Percentiles rank a stretch among this genome's conserved stretches.
phyloP scores from a whole-genome alignment of 2,329 filamentous ascomycete species.

The Pyrenochaeta sp. region DNA sequence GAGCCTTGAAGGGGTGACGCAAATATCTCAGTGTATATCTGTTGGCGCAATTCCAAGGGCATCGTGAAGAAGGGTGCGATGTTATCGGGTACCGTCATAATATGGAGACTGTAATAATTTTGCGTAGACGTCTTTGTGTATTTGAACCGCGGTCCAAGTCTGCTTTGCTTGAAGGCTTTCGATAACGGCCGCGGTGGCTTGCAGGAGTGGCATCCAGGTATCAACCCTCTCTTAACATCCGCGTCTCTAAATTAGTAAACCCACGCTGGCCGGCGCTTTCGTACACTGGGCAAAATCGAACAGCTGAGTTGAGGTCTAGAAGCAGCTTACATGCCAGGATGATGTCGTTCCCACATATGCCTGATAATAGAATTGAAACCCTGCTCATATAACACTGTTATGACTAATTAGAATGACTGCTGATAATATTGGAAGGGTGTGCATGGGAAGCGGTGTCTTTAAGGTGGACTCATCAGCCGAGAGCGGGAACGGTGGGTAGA shows the following conservation, averaged over 20 bases:
- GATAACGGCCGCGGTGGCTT: neutral
- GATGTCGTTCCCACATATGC: neutral
- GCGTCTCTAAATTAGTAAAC: neutral
- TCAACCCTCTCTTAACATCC: neutral
- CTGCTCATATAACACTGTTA: neutral
- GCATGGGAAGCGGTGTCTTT: slow-evolving; percentile 7
- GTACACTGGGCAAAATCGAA: neutral
- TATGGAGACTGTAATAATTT: neutral
- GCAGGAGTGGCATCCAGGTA: neutral
- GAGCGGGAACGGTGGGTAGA: neutral
- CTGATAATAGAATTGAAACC: neutral
- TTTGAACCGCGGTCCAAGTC: neutral
- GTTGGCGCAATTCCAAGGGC: slow-evolving; percentile 37
- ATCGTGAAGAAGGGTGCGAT: neutral
- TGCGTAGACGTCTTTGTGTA: neutral
- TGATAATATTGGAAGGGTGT: slow-evolving; percentile 4
- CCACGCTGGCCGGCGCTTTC: neutral
- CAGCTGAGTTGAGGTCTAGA: neutral
- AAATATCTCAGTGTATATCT: slow-evolving; percentile 39
- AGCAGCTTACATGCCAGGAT: neutral
- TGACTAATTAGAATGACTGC: neutral
- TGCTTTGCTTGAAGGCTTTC: neutral
- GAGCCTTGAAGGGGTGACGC: slow-evolving; percentile 22
- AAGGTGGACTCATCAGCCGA: slow-evolving; percentile 7
- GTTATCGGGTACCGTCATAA: neutral